Evolutionary conservation across 202 grass and related monocot genomes (phyloP).

Genomic region (Panicum hallii): DNA sequence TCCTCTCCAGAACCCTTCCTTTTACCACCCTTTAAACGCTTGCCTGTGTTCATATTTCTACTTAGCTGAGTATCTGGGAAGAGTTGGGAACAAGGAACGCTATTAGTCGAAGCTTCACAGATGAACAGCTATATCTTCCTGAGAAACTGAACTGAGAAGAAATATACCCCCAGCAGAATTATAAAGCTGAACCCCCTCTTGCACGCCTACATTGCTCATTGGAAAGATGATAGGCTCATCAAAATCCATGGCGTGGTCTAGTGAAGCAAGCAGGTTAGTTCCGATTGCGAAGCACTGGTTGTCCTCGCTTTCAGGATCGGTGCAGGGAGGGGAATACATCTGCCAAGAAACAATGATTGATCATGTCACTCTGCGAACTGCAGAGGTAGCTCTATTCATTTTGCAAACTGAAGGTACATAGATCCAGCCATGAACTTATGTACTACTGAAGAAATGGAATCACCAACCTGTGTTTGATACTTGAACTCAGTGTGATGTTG

Average conservation of each 20-base stretch:
- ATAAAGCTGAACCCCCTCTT: conserved; percentile 47
- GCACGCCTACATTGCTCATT: conserved; percentile 45
- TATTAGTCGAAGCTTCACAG: conserved; percentile 15
- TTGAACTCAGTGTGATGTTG: conserved; percentile 41
- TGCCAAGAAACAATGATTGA: conserved; percentile 51
- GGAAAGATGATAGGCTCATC: conserved; percentile 51
- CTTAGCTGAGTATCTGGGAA: conserved; percentile 48
- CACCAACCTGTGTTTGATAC: conserved; percentile 44
- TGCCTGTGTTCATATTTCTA: conserved; percentile 50
- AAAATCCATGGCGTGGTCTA: conserved; percentile 70
- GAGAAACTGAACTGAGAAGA: conserved; percentile 11
- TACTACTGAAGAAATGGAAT: conserved; percentile 38
- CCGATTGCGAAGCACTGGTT: conserved; percentile 43
- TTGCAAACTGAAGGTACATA: conserved; percentile 21
- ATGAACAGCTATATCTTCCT: conserved; percentile 2
- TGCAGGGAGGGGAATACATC: conserved; percentile 65
- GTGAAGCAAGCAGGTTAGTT: conserved; percentile 48
- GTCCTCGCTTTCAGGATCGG: conserved; percentile 36
- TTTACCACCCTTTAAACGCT: conserved; percentile 56
- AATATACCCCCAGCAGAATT: conserved; percentile 53
- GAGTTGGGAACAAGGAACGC: conserved; percentile 14
- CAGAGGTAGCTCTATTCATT: conserved; percentile 16
- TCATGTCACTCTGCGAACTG: conserved; percentile 34
- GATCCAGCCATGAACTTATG: conserved; percentile 40
- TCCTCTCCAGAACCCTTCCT: conserved; percentile 59